Conservation (phyloP, 371 early-diverging fungal species). For the Fennellomyces sp. region DNA sequence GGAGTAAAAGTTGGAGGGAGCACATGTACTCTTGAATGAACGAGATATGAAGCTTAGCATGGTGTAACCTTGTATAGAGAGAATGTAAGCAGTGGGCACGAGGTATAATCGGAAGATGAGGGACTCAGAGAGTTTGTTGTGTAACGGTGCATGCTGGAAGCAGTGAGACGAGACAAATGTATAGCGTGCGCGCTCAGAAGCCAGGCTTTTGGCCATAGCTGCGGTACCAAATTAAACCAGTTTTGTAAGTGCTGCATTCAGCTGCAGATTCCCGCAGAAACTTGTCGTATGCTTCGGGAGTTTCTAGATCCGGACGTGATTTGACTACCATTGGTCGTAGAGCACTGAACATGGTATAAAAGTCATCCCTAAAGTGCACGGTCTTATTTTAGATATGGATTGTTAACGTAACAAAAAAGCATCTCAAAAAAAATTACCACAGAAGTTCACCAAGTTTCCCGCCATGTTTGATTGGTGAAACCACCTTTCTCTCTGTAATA, state of each 20-base stretch:
- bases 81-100: too few relatives aligned
- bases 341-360: conserved; percentile 16
- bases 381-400: too few relatives aligned
- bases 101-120: too few relatives aligned
- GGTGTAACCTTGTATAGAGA: too few relatives aligned
- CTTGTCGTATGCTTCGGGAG: conserved; percentile 5
- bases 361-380: conserved; percentile 28
- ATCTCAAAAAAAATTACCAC: conserved; percentile 3
- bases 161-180: too few relatives aligned
- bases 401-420: neutral
- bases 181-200: too few relatives aligned
- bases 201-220: conserved; percentile 8
- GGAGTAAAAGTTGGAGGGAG: too few relatives aligned
- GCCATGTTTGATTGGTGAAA: conserved; percentile 19
- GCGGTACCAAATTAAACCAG: conserved; percentile 1
- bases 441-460: conserved; percentile 11
- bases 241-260: conserved; percentile 11
- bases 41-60: too few relatives aligned
- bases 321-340: conserved; percentile 12
- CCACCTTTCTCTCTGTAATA: neutral
- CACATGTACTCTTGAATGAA: neutral
- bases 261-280: conserved; percentile 4
- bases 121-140: too few relatives aligned
- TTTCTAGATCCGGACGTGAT: conserved; percentile 13
- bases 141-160: too few relatives aligned